Conservation (phyloP, 306 rosid genomes). For the Mucuna pruriens region DNA sequence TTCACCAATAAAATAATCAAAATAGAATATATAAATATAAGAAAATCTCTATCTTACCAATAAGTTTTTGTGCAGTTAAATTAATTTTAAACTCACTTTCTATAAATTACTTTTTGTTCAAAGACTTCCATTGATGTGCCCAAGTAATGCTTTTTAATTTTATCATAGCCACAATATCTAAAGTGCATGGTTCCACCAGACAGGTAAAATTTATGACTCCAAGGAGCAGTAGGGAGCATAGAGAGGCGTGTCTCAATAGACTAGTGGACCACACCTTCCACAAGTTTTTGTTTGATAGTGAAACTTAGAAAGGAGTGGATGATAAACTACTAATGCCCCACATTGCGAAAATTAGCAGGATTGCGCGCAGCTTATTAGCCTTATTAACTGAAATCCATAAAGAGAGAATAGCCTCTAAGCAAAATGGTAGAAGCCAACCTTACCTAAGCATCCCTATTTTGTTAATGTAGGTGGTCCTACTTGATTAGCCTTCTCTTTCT, state of each 20-base stretch:
- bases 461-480: conserved; percentile 23
- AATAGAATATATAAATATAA: too few species aligned
- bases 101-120: too few species aligned
- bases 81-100: too few species aligned
- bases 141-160: too few species aligned
- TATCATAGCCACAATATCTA: background rate
- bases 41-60: too few species aligned
- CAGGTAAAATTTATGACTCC: background rate
- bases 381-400: background rate
- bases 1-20: too few species aligned
- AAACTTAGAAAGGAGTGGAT: background rate
- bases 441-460: conserved; percentile 9
- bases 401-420: background rate
- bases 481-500: conserved; percentile 31
- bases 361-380: background rate
- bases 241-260: background rate
- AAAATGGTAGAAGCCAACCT: conserved; percentile 33
- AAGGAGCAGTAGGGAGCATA: background rate
- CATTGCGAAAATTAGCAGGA: background rate
- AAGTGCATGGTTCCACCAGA: background rate
- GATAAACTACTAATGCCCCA: background rate
- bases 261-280: background rate
- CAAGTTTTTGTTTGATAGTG: background rate
- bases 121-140: too few species aligned
- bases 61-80: too few species aligned